Conservation (phyloP, 2,329 filamentous ascomycete genomes). For the Pestalotiopsis sp. region DNA sequence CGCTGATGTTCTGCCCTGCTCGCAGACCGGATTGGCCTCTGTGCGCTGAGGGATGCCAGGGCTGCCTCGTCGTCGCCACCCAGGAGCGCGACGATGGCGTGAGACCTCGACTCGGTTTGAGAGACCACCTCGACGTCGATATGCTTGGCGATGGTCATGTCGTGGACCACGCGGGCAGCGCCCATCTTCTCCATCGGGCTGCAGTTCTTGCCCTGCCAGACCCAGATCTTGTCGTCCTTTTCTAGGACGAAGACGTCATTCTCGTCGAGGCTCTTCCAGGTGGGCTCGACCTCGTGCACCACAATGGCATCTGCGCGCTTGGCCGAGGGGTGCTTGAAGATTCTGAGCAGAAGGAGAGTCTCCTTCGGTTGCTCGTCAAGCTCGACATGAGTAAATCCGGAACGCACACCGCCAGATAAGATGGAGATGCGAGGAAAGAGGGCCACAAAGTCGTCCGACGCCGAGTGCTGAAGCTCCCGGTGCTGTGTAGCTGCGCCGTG, state of each 20-base stretch:
- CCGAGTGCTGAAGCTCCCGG: conserved; percentile 62
- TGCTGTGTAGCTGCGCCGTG: conserved; percentile 64
- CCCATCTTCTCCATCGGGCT: conserved; percentile 72
- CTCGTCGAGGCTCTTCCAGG: conserved; percentile 64
- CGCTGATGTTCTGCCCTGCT: conserved; percentile 25
- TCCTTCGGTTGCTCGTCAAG: conserved; percentile 42
- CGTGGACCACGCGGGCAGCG: conserved; percentile 68
- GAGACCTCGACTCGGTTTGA: conserved; percentile 59
- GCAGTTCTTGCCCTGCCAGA: conserved; percentile 69
- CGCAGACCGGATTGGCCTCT: conserved; percentile 41
- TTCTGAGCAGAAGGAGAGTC: conserved; percentile 56
- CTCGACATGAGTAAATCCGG: conserved; percentile 67
- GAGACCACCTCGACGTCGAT: conserved; percentile 67
- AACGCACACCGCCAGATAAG: conserved; percentile 60
- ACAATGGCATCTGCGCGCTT: conserved; percentile 53
- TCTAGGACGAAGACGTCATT: conserved; percentile 69
- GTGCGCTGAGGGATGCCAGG: conserved; percentile 40
- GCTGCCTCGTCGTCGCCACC: conserved; percentile 28
- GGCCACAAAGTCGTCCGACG: conserved; percentile 61
- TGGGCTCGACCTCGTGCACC: conserved; percentile 66
- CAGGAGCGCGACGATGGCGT: conserved; percentile 30
- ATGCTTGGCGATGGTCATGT: conserved; percentile 65
- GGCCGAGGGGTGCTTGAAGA: conserved; percentile 61
- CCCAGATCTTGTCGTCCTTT: conserved; percentile 65
- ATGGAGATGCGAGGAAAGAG: conserved; percentile 66